Conservation (phyloP, 305 asterid species). For the Ilex paraguariensis region DNA sequence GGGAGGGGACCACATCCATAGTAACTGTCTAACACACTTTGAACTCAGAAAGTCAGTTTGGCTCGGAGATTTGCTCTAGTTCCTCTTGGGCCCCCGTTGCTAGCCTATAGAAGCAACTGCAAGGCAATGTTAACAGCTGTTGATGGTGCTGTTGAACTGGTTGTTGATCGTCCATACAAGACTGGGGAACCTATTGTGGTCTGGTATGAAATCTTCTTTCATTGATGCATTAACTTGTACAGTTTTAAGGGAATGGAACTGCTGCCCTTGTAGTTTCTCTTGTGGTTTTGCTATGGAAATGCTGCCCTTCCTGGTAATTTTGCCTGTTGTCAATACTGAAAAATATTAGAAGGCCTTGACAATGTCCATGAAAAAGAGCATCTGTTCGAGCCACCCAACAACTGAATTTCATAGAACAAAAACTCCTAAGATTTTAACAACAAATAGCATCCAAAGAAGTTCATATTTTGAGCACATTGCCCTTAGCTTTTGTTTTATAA, state of each 20-base stretch:
- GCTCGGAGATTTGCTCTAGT: constrained; percentile 96
- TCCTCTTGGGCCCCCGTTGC: constrained; percentile 88
- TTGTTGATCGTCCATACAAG: constrained; percentile 75
- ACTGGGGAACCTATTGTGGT: constrained; percentile 87
- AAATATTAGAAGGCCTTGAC: background rate
- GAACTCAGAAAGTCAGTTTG: constrained; percentile 85
- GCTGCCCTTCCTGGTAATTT: background rate
- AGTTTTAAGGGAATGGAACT: no score
- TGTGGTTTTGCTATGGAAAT: no score
- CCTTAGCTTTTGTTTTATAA: no score
- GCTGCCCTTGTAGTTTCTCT: no score
- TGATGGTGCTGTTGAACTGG: constrained; percentile 81
- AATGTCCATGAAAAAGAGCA: no score
- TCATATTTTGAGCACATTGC: no score
- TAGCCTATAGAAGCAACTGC: constrained; percentile 92
- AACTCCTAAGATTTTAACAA: no score
- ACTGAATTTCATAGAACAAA: no score
- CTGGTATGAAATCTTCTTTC: constrained; percentile 46
- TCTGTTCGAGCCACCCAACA: no score
- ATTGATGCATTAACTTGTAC: background rate
- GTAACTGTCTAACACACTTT: constrained; percentile 1
- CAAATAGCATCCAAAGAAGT: no score
- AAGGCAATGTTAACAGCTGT: constrained; percentile 89
- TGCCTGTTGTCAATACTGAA: background rate
- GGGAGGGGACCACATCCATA: background rate